Percentiles rank a stretch among this genome's conserved stretches.
Evolutionary conservation across 75 land plant species (phyloP).

Genomic region (Isoetes taiwanensis): DNA sequence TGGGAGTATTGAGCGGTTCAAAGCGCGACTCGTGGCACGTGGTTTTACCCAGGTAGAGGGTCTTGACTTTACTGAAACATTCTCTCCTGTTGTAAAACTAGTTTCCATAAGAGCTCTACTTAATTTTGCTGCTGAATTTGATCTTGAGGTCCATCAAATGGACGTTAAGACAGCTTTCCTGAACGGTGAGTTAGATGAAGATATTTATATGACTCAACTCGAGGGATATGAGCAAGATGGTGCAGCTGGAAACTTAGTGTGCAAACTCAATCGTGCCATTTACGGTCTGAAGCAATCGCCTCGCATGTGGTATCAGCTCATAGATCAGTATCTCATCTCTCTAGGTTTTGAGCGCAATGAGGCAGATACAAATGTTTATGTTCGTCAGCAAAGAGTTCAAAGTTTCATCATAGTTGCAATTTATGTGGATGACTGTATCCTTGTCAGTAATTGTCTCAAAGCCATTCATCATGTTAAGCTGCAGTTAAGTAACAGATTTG

Average conservation of each 20-base stretch:
- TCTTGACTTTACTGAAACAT: conserved; percentile 1
- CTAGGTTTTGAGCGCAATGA: too few species aligned
- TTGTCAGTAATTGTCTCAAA: too few species aligned
- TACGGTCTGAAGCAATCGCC: not conserved
- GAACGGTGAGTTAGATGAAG: not conserved
- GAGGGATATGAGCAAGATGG: not conserved
- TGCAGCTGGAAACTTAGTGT: not conserved
- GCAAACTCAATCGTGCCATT: not conserved
- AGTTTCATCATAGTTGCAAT: too few species aligned
- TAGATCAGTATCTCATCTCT: too few species aligned
- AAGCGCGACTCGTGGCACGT: not conserved
- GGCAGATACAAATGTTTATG: too few species aligned
- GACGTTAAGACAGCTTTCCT: not conserved
- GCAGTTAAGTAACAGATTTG: too few species aligned
- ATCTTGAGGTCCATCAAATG: conserved; percentile 1
- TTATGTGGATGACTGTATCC: too few species aligned
- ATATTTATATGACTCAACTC: not conserved
- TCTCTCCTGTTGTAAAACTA: not conserved
- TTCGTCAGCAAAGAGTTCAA: too few species aligned
- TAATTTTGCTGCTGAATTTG: not conserved
- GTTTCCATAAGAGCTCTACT: not conserved
- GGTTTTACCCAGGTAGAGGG: not conserved
- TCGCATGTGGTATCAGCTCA: not conserved
- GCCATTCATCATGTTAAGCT: too few species aligned
- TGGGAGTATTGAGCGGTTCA: too few species aligned